Evolutionary conservation across 257 asterid genomes (phyloP), one percentile per base, ranked within the genome.

Genomic region (Catharanthus roseus): DNA sequence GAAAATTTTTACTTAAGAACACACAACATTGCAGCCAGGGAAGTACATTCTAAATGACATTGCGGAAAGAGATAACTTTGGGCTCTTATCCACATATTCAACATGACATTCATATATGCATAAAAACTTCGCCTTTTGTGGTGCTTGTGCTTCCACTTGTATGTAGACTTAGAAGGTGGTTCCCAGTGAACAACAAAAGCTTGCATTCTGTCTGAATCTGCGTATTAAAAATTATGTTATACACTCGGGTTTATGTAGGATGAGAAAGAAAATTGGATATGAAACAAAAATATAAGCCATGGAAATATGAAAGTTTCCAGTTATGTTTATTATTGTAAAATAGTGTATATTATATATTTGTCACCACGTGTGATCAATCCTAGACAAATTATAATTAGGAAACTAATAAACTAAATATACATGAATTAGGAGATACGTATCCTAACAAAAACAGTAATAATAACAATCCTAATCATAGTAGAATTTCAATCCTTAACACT

Each of bases 71-170:
- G 38, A 96, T 76, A 82, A 93, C 77, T 82, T 85, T 74, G 58
- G 88, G 88, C 71, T 85, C 89, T 84, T 71, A 87, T 62, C 96
- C 97, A 83, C 91, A 86, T 62, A 93, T 88, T 80, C 99, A 78
- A 93, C 86, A 81, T 93, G 99, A 62, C 99, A 93, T 77, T 93
- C 99, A 76, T 93, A 93, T 69, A 91, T 86, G 72, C 99, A 96
- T 78, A 93, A 79, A 28, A 96, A 86, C 74, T 85, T 89, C 49
- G 99, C 96, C 69, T 86, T 89, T 72, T 82, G 75, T 34, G 96
- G 97, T 75, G 87, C 66, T 85, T 82, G 80, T 89, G 87, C 78
- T 75, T 91, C 99, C 99, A 93, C 67, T 69, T 86, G 81, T 93
- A 86, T 73, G 86, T 82, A 75, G 81, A 77, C 76, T 89, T 97